Percentiles rank a stretch among this genome's conserved stretches.
Evolutionary conservation across 129 eudicot species (phyloP).

Genomic region (Flaveria robusta): DNA sequence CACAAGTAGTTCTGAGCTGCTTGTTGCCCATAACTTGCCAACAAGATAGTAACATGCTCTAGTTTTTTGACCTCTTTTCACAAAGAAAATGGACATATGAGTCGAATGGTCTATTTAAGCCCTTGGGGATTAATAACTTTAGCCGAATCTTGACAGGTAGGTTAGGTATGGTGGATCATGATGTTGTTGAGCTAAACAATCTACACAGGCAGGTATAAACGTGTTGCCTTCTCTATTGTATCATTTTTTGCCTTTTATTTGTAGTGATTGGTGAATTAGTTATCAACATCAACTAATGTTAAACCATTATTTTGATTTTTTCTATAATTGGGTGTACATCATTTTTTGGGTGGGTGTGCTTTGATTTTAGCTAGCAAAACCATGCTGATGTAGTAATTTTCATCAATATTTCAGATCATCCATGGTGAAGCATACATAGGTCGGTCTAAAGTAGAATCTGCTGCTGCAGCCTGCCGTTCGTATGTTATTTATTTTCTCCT

Average conservation of each 20-base stretch:
- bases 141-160: conserved; percentile 52
- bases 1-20: not conserved
- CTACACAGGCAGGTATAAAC: conserved; percentile 85
- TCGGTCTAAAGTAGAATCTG: conserved; percentile 90
- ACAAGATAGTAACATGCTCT: not conserved
- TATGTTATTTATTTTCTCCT: conserved; percentile 37
- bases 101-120: not conserved
- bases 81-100: not conserved
- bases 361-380: conserved; percentile 3
- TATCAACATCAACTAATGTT: conserved; percentile 21
- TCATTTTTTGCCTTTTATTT: not conserved
- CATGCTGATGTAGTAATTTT: conserved; percentile 13
- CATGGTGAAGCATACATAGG: conserved; percentile 93
- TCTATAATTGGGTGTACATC: not conserved
- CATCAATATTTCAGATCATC: conserved; percentile 55
- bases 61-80: not conserved
- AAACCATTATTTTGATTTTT: not conserved
- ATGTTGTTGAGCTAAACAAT: conserved; percentile 95
- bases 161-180: conserved; percentile 95
- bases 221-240: conserved; percentile 10
- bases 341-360: not conserved
- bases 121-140: conserved; percentile 4
- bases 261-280: conserved; percentile 1
- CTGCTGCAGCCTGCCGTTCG: conserved; percentile 98
- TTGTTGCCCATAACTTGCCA: conserved; percentile 9